Base-by-base conservation (phyloP, 2,329 filamentous ascomycete species). In the Alternaria longipes region DNA sequence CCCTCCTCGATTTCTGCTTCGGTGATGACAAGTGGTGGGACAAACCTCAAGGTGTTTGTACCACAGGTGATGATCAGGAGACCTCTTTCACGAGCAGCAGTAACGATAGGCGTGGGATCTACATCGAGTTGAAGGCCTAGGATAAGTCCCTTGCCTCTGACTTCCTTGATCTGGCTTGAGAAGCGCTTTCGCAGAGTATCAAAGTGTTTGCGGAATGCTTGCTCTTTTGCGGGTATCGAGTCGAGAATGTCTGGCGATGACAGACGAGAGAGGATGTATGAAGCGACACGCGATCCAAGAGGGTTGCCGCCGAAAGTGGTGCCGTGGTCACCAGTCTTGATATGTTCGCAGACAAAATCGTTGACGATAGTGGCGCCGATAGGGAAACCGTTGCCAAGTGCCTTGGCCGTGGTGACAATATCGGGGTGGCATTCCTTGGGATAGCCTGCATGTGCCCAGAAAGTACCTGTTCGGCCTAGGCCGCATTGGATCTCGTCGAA, bases 401-500 rank as follows among this genome's bases (percentile, higher is more conserved):
- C 95, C 83, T 99, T 99, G 59, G 95, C 95, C 0, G 92, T 94
- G 14, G 94, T 97, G 65, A 99, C 81, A 67, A 99, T 90, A 73
- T 99, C 95, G 7, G 95, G 95, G 76, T 99, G 95, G 2, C 93
- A 93, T 66, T 91, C 89, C 69, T 85, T 82, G 36, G 92, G 90
- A 24, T 95, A 85, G 59, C 85, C 84, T 11, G 85, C 85, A 75
- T 99, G 94, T 0, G 95, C 95, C 95, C 95, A 99, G 71, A 99
- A 85, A 12, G 84, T 86, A 36, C 95, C 95, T 1, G 95, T 98
- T 54, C 95, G 90, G 26, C 90, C 89, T 34, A 99, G 84, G 54
- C 95, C 95, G 78, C 93, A 97, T 81, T 99, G 95, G 65, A 99
- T 99, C 84, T 99, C 95, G 74, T 99, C 95, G 79, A 95, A 94